Conservation (phyloP, 371 early-diverging fungal species). For the Mucor lusitanicus region DNA sequence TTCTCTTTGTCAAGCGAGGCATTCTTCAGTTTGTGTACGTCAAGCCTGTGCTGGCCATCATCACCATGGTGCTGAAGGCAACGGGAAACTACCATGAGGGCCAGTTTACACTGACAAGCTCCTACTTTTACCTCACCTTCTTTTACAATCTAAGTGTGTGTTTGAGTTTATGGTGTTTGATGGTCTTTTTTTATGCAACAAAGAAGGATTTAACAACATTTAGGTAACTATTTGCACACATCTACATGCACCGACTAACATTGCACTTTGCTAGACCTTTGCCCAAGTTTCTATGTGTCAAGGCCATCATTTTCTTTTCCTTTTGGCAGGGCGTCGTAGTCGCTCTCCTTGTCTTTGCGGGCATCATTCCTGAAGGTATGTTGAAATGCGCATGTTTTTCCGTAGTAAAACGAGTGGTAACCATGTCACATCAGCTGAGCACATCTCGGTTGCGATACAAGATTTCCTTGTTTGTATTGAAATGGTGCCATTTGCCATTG, state of each 20-base stretch:
- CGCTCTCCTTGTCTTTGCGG: slow-evolving; percentile 77
- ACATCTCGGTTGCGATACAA: slow-evolving; percentile 87
- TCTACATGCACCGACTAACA: not conserved
- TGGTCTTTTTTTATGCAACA: slow-evolving; percentile 87
- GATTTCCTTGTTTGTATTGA: slow-evolving; percentile 93
- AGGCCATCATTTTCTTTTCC: slow-evolving; percentile 93
- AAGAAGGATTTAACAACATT: slow-evolving; percentile 78
- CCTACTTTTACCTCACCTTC: slow-evolving; percentile 83
- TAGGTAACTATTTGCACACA: slow-evolving; percentile 49
- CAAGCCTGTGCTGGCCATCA: slow-evolving; percentile 80
- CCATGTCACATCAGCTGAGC: slow-evolving; percentile 49
- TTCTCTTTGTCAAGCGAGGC: slow-evolving; percentile 86
- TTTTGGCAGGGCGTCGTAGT: slow-evolving; percentile 95
- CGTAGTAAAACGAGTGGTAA: not conserved
- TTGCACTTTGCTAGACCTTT: slow-evolving; percentile 66
- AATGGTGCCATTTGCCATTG: slow-evolving; percentile 84
- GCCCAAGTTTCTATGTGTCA: slow-evolving; percentile 94
- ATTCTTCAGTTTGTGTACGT: slow-evolving; percentile 93
- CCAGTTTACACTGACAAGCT: slow-evolving; percentile 65
- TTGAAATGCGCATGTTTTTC: not conserved
- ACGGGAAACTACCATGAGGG: slow-evolving; percentile 82
- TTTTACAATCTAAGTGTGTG: slow-evolving; percentile 89
- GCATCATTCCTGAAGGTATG: slow-evolving; percentile 71
- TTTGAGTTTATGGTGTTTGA: slow-evolving; percentile 83
- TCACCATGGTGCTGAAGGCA: slow-evolving; percentile 82